Percentiles rank a stretch among this genome's conserved stretches.
Evolutionary conservation across 257 asterid genomes (phyloP).

Genomic region (Nicotiana noctiflora): DNA sequence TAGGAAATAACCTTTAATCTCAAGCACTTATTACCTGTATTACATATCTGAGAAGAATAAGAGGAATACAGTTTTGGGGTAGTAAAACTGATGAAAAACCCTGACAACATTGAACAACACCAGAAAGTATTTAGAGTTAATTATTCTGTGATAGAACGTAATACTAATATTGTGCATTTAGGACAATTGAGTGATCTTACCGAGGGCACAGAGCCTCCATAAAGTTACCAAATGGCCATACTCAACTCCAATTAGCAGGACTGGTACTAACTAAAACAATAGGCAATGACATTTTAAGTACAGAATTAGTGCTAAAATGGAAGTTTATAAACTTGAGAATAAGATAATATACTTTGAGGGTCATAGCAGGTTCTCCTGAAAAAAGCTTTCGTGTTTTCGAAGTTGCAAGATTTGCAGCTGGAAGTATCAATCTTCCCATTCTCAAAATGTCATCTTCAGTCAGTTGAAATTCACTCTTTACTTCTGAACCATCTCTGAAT

Average conservation of each 20-base stretch:
- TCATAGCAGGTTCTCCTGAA: slow-evolving; percentile 92
- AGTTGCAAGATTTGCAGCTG: slow-evolving; percentile 67
- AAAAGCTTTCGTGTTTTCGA: slow-evolving; percentile 51
- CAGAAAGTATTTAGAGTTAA: background rate
- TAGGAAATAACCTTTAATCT: background rate
- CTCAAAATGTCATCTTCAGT: slow-evolving; percentile 67
- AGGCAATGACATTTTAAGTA: background rate
- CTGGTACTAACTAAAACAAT: slow-evolving; percentile 55
- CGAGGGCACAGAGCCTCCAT: slow-evolving; percentile 76
- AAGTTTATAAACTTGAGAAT: background rate
- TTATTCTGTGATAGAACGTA: background rate
- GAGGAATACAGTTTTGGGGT: slow-evolving; percentile 53
- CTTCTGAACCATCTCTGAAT: slow-evolving; percentile 35
- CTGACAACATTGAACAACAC: slow-evolving; percentile 29
- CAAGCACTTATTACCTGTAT: slow-evolving; percentile 41
- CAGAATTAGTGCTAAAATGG: background rate
- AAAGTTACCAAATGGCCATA: slow-evolving; percentile 74
- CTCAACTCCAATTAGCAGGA: slow-evolving; percentile 75
- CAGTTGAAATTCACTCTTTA: slow-evolving; percentile 43
- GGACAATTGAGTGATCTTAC: slow-evolving; percentile 26
- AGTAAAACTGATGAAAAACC: slow-evolving; percentile 73
- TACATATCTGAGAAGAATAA: slow-evolving; percentile 44
- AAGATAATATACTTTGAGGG: slow-evolving; percentile 54
- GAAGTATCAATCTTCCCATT: slow-evolving; percentile 56
- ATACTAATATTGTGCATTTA: background rate